Conservation (phyloP, 129 eudicot genomes). For the Pittosporum tobira region DNA sequence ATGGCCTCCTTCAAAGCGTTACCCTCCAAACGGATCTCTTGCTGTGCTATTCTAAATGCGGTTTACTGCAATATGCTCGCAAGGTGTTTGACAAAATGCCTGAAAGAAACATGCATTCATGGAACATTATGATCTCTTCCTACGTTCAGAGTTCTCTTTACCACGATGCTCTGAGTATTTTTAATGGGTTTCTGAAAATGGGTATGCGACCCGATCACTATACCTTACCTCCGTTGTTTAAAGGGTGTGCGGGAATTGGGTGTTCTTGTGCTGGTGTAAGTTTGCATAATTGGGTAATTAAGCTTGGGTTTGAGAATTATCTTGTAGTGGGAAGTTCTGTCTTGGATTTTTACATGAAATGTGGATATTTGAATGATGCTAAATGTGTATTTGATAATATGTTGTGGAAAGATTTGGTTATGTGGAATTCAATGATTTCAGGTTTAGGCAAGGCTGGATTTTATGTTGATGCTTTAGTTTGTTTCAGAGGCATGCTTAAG, state of each 20-base stretch:
- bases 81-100: slow-evolving; percentile 33
- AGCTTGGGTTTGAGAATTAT: slow-evolving; percentile 21
- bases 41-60: slow-evolving; percentile 21
- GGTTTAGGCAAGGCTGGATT: slow-evolving; percentile 30
- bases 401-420: slow-evolving; percentile 15
- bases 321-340: slow-evolving; percentile 28
- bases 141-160: slow-evolving; percentile 19
- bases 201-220: slow-evolving; percentile 36
- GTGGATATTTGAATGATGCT: slow-evolving; percentile 22
- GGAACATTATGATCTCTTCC: slow-evolving; percentile 44
- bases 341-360: slow-evolving; percentile 33
- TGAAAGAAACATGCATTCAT: slow-evolving; percentile 35
- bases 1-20: slow-evolving; percentile 13
- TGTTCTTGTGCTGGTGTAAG: slow-evolving; percentile 17
- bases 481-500: slow-evolving; percentile 25
- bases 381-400: slow-evolving; percentile 17
- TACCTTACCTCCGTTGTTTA: slow-evolving; percentile 28
- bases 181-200: slow-evolving; percentile 14
- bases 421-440: slow-evolving; percentile 42
- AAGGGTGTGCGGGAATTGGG: slow-evolving; percentile 21
- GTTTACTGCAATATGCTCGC: slow-evolving; percentile 14
- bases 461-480: slow-evolving; percentile 23
- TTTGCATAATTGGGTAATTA: slow-evolving; percentile 29
- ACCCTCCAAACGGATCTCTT: slow-evolving; percentile 40
- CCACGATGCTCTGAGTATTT: slow-evolving; percentile 21